phyloP scores from a whole-genome alignment of 129 eudicot genomes.

The Kitagawia praeruptora region DNA sequence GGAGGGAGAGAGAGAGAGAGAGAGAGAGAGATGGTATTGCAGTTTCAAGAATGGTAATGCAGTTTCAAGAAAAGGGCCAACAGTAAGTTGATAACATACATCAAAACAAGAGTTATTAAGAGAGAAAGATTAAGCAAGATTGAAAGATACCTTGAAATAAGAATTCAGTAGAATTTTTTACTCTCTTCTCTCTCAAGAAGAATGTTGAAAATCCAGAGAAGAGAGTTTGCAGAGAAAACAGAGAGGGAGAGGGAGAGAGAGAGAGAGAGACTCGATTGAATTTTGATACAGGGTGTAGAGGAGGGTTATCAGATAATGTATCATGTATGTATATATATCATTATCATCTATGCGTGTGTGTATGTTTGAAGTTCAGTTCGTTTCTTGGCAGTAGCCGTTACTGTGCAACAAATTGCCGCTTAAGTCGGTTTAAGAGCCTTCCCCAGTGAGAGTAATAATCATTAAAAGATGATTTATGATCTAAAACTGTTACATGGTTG shows the following conservation, averaged over 20 bases:
- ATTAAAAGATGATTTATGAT: neutral
- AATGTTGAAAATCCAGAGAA: constrained; percentile 5
- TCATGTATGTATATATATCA: neutral
- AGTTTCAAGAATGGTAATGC: neutral
- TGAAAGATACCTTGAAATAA: constrained; percentile 2
- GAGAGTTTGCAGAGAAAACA: neutral
- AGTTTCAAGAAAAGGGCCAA: neutral
- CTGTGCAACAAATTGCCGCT: neutral
- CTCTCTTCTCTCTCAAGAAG: neutral
- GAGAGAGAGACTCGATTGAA: neutral
- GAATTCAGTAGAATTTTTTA: neutral
- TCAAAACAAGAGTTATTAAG: neutral
- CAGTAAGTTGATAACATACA: neutral
- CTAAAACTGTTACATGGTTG: neutral
- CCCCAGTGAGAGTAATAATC: neutral
- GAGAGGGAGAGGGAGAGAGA: neutral
- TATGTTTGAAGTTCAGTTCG: neutral
- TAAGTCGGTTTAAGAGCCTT: neutral
- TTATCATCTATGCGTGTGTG: neutral
- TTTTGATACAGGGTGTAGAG: neutral
- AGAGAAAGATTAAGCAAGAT: neutral
- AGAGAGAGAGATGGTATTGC: neutral
- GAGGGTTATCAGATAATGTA: neutral
- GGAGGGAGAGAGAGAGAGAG: neutral
- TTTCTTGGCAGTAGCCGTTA: constrained; percentile 15